These are phyloP conservation scores for Fusarium continuum DNA, from an alignment of 2,329 filamentous ascomycete genomes.

Conservation along the genomic window DNA sequence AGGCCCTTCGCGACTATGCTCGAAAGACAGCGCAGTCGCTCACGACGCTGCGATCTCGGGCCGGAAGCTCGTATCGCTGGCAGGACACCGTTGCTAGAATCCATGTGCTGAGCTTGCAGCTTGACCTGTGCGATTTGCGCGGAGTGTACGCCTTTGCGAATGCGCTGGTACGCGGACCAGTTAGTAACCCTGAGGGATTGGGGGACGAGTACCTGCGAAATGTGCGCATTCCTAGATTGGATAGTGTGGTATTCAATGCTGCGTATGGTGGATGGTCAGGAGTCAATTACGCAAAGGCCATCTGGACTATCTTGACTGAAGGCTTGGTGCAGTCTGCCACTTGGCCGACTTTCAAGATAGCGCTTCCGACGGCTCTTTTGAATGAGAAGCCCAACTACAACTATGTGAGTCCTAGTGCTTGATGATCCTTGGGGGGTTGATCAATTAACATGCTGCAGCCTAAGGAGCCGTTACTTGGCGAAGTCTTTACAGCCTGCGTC, in stretches of 20 bases:
- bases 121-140: slow-evolving; percentile 68
- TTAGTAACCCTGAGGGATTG: slow-evolving; percentile 56
- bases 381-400: slow-evolving; percentile 50
- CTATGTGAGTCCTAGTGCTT: slow-evolving; percentile 44
- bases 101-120: slow-evolving; percentile 66
- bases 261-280: slow-evolving; percentile 88
- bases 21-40: slow-evolving; percentile 54
- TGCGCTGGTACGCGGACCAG: slow-evolving; percentile 54
- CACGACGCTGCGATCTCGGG: slow-evolving; percentile 49
- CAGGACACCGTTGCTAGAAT: slow-evolving; percentile 59
- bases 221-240: slow-evolving; percentile 73
- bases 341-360: slow-evolving; percentile 80
- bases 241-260: slow-evolving; percentile 85
- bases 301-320: slow-evolving; percentile 61
- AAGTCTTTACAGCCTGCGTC: slow-evolving; percentile 89
- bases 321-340: slow-evolving; percentile 75
- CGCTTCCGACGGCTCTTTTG: slow-evolving; percentile 58
- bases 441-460: slow-evolving; percentile 53
- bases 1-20: slow-evolving; percentile 68
- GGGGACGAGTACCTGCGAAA: slow-evolving; percentile 51
- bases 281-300: slow-evolving; percentile 72
- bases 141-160: slow-evolving; percentile 61
- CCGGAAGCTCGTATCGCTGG: slow-evolving; percentile 47
- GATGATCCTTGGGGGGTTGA: not conserved
- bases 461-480: slow-evolving; percentile 69